Percentiles rank a stretch among this genome's conserved stretches.
These are phyloP conservation scores for Aphanocladium album DNA, from an alignment of 2,329 filamentous ascomycete species.

Conservation along the genomic window DNA sequence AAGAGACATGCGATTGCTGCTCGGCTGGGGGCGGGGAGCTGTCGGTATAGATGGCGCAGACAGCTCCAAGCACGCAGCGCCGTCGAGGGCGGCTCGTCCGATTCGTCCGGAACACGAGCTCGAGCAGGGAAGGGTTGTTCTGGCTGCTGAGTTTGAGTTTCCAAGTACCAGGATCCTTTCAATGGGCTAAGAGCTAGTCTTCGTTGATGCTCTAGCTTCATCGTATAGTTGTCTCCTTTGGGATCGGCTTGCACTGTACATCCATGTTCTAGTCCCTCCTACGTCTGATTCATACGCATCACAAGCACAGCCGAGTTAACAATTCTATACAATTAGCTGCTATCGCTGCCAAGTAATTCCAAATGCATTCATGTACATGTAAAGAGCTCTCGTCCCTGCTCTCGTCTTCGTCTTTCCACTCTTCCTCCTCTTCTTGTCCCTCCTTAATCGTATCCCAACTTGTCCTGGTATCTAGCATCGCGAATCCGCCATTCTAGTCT, in stretches of 20 bases:
- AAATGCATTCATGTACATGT: slow-evolving; percentile 13
- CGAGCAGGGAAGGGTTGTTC: too few relatives aligned
- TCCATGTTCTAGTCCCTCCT: not conserved
- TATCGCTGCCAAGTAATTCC: slow-evolving; percentile 8
- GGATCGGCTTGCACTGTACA: not conserved
- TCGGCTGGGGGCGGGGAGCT: too few relatives aligned
- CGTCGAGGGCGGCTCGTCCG: not conserved
- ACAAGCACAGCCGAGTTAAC: not conserved
- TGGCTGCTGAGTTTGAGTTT: too few relatives aligned
- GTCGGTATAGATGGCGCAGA: too few relatives aligned
- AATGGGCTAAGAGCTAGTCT: too few relatives aligned
- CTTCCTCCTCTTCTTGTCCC: not conserved
- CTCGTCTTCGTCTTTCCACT: not conserved
- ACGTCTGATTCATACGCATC: too few relatives aligned
- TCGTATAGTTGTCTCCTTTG: too few relatives aligned
- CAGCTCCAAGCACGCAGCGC: too few relatives aligned
- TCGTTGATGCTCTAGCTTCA: too few relatives aligned
- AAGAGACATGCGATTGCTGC: too few relatives aligned
- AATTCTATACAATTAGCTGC: slow-evolving; percentile 13
- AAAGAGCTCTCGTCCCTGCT: not conserved
- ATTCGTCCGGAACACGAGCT: not conserved
- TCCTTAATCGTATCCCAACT: not conserved
- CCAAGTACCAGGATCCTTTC: too few relatives aligned
- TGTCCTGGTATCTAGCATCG: slow-evolving; percentile 1
- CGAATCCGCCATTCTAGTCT: slow-evolving; percentile 7